These are phyloP conservation scores for Populus hybrid DNA, from an alignment of 441 rosid genomes.

Conservation along the genomic window DNA sequence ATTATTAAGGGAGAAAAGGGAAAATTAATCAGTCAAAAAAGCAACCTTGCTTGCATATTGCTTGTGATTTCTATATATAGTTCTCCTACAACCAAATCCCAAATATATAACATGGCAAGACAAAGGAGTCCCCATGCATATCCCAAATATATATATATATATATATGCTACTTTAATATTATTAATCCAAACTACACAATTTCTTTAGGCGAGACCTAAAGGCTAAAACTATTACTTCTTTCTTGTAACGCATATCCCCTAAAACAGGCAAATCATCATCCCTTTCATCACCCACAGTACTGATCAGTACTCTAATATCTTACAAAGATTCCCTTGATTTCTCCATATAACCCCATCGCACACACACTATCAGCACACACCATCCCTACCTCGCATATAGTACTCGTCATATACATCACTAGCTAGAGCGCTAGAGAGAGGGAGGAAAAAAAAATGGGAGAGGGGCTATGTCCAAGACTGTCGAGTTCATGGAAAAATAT, in stretches of 20 bases:
- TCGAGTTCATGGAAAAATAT: conserved; percentile 38
- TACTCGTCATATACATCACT: background rate
- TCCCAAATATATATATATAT: no score
- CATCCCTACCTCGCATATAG: background rate
- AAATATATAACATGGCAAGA: no score
- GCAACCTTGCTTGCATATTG: background rate
- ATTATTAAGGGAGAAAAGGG: background rate
- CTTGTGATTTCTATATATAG: background rate
- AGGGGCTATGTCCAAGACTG: conserved; percentile 24
- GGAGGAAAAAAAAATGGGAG: conserved; percentile 28
- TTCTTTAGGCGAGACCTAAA: background rate
- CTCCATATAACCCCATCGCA: conserved; percentile 9
- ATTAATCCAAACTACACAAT: no score
- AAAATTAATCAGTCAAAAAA: background rate
- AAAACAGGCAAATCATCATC: background rate
- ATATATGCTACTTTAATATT: no score
- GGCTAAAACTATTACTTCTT: background rate
- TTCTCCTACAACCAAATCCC: background rate
- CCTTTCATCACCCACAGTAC: background rate
- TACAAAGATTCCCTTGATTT: background rate
- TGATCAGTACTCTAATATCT: conserved; percentile 11
- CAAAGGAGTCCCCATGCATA: no score
- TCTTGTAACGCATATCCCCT: conserved; percentile 14
- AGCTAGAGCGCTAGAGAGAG: background rate
- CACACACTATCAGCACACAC: background rate